Percentiles rank a stretch among this genome's conserved stretches.
Conservation (phyloP, 805 yeast species). For the Metschnikowia matae region DNA sequence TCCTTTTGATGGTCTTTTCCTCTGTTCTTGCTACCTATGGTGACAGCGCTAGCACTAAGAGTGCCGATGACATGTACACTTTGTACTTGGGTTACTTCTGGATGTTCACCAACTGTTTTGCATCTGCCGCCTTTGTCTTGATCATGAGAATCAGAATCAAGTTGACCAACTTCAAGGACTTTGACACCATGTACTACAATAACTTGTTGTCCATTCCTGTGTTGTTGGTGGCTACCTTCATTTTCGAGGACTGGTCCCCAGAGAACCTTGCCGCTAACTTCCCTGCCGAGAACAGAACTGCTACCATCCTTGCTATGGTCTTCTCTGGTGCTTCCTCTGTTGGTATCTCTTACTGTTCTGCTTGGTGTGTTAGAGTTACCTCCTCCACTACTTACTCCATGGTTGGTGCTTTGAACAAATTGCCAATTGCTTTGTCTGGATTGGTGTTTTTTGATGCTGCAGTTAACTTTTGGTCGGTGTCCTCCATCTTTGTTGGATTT, state of each 20-base stretch:
- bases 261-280: slow-evolving; percentile 73
- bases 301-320: slow-evolving; percentile 77
- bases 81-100: slow-evolving; percentile 79
- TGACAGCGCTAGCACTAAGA: slow-evolving; percentile 48
- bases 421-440: slow-evolving; percentile 95
- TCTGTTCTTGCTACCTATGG: slow-evolving; percentile 96
- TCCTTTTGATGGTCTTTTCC: slow-evolving; percentile 87
- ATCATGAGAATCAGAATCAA: slow-evolving; percentile 97
- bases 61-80: slow-evolving; percentile 42
- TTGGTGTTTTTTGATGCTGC: slow-evolving; percentile 93
- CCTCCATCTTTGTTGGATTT: slow-evolving; percentile 91
- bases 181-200: slow-evolving; percentile 96
- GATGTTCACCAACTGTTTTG: slow-evolving; percentile 94
- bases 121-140: slow-evolving; percentile 90
- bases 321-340: slow-evolving; percentile 92
- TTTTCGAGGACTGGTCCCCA: slow-evolving; percentile 91
- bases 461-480: slow-evolving; percentile 84
- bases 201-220: slow-evolving; percentile 91
- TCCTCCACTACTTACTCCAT: slow-evolving; percentile 97
- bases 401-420: slow-evolving; percentile 98
- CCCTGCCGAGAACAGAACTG: slow-evolving; percentile 64
- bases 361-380: slow-evolving; percentile 99
- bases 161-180: slow-evolving; percentile 93
- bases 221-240: slow-evolving; percentile 65
- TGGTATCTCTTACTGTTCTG: slow-evolving; percentile 97